Evolutionary conservation across 257 asterid species (phyloP), one percentile per base, ranked within the genome.

Genomic region (Nemophila menziesii): DNA sequence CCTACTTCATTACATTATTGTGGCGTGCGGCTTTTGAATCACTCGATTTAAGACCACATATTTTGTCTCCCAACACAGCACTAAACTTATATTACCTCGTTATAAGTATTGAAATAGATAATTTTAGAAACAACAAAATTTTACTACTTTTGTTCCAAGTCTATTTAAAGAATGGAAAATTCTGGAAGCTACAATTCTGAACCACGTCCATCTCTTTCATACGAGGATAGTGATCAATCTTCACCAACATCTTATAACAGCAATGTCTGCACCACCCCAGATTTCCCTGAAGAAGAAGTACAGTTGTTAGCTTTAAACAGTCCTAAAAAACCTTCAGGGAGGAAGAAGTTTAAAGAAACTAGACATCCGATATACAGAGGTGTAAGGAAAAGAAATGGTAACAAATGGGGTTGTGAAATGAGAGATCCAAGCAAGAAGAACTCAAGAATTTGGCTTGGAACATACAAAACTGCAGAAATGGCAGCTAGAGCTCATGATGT

Each of bases 401-500:
- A 79, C 0, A 75, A 74, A 43, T 75, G 93, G 93, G 93, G 75
- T 0, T 70, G 81, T 20, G 93, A 75, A 40, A 57, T 78, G 2
- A 64, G 93, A 19, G 93, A 75, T 37, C 93, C 92, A 1, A 75
- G 73, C 47, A 81, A 75, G 69, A 68, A 78, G 15, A 19, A 82
- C 0, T n/a, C n/a, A n/a, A 72, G 93, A 46, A 82, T 82, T 16
- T 78, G 94, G 94, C 70, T 82, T 1, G 92, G 94, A 2, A 78
- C 94, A 0, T 82, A 56, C 46, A 71, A 72, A 5, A 82, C 87
- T 0, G 65, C 71, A 0, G 85, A 73, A 6, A 80, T 80, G 92
- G 93, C 92, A 0, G 92, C 86, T 7, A 73, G 83, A 16, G 93
- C 93, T 0, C 77, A 78, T 24, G 93, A 82, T 12, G 94, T 82